Evolutionary conservation across 1,284 basidiomycete genomes (phyloP), one percentile per base, ranked within the genome.

Genomic region (Leccinum colubrinum): DNA sequence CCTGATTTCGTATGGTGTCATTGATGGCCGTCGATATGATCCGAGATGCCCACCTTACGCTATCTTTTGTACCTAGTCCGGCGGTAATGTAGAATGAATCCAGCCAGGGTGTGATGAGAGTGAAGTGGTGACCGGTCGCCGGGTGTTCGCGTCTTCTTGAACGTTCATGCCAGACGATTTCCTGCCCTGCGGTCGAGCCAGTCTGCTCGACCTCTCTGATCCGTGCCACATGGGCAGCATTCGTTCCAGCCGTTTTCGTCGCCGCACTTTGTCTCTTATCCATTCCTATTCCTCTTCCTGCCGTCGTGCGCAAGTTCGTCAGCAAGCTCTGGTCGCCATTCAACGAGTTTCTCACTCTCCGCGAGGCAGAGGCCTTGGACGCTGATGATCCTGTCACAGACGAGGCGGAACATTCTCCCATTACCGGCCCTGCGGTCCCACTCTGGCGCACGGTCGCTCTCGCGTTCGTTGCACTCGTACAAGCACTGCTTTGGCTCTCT

Each of bases 361-460:
- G 68, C 37, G 83, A 85, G 61, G 83, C 83, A 15, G 80, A 83
- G 64, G 78, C 77, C 0, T 67, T 81, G 20, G 65, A 76, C 43
- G 43, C 48, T n/a, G 55, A 12, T 3, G 57, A 60, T 51, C 33
- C 12, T 14, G 1, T 33, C 17, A 5, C 7, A 17, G 62, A 66
- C 22, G 58, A 48, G 22, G 37, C 46, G 0, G 51, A 56, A 3
- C 6, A 17, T 33, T 3, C 25, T 9, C 6, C 20, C n/a, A 55
- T 60, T 2, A 58, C 59, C 2, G 61, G 62, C 15, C 60, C 58
- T 14, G 55, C 60, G 1, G 76, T 78, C 15, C 80, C 83, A 0
- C 73, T 86, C 4, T 87, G 87, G 86, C 81, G 83, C 51, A 84
- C 83, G 4, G 63, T 85, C 41, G 64, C 83, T 7, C 79, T 90